Conservation (phyloP, 176 grass and related monocot genomes). For the Zea luxurians region DNA sequence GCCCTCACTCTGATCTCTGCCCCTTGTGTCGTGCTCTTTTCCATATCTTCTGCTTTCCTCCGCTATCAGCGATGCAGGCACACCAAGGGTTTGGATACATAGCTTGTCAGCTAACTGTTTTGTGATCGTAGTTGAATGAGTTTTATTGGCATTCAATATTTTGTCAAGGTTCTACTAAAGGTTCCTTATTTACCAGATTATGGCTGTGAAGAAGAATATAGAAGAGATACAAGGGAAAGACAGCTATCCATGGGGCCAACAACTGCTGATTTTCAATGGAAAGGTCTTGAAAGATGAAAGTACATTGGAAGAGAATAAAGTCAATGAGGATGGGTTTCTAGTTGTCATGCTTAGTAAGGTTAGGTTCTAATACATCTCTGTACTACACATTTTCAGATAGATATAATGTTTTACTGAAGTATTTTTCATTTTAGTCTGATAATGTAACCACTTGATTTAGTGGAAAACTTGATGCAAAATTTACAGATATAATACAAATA, state of each 20-base stretch:
- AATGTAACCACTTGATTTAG: slow-evolving; percentile 12
- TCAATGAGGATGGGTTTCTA: slow-evolving; percentile 69
- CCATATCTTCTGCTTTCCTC: neutral
- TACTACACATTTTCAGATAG: neutral
- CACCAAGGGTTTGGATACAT: neutral
- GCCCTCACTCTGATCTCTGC: no score
- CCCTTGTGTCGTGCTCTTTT: neutral
- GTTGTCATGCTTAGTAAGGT: slow-evolving; percentile 98
- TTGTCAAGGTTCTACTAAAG: slow-evolving; percentile 26
- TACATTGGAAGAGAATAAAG: slow-evolving; percentile 90
- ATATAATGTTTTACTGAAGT: slow-evolving; percentile 4
- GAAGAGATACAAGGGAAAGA: slow-evolving; percentile 90
- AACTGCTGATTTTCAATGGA: slow-evolving; percentile 81
- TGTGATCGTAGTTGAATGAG: neutral
- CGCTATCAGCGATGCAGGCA: neutral
- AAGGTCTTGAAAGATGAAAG: slow-evolving; percentile 95
- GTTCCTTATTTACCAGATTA: slow-evolving; percentile 56
- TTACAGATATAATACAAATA: slow-evolving; percentile 4
- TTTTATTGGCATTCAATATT: slow-evolving; percentile 7
- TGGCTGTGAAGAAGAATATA: slow-evolving; percentile 92
- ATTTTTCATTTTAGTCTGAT: slow-evolving; percentile 6
- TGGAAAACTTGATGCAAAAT: neutral
- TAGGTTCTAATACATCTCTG: slow-evolving; percentile 6
- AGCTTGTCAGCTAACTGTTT: slow-evolving; percentile 13
- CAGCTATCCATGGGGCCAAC: slow-evolving; percentile 83